Base-by-base conservation (phyloP, 257 asterid species). In the Przewalskia tangutica region DNA sequence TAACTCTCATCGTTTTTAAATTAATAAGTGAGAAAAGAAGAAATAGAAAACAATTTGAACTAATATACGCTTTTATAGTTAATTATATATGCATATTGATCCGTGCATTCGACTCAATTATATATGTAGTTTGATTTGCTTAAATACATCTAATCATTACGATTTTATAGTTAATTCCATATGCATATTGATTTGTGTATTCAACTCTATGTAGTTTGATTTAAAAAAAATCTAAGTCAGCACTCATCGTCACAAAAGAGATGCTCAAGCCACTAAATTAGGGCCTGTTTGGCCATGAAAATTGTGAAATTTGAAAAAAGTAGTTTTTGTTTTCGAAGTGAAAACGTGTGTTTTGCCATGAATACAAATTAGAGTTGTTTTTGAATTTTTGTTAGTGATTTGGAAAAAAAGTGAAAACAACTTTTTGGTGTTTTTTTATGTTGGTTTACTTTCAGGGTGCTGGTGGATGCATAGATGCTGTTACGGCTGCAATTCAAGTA, bases 381-480 rank as follows among this genome's bases (percentile, higher is more conserved):
- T 1, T 27, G 32, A 27, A 27, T 27, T 27, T 27, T 27, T 27
- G 32, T 27, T 27, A 27, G 32, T 27, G 32, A 27, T 27, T 27
- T 27, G 32, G 32, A 27, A 27, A 27, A 27, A 27, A 27, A 27
- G 32, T 27, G 32, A 27, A 27, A 27, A 27, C 32, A 27, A 27
- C 32, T 27, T 27, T 27, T 27, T 27, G 32, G 32, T 27, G 32
- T 27, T 27, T 27, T 27, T 27, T 27, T 2, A 5, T 34, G 6
- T 1, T 65, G 73, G 73, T 65, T 65, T 7, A 34, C 10, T 65
- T 65, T 62, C 85, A 93, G 99, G 93, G 90, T 23, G 78, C 88
- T 73, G 96, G 97, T 76, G 89, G 90, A 84, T 90, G 96, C 81
- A 80, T 94, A 40, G 97, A 95, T 83, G 97, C 99, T 81, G 98